Base-by-base conservation (phyloP, 306 rosid genomes). In the Astragalus membranaceus region DNA sequence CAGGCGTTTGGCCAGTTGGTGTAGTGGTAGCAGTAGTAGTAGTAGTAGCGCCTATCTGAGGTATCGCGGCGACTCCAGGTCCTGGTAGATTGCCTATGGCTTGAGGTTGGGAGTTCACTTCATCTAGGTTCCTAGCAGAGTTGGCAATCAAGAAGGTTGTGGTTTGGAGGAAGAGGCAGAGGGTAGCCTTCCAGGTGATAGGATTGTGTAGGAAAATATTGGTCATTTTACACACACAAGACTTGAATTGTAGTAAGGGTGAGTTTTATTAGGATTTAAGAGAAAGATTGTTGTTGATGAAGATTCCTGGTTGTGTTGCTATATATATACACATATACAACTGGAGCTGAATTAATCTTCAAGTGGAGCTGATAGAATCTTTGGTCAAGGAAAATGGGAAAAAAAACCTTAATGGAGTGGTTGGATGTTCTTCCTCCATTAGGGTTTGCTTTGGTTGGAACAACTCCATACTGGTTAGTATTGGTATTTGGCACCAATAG, bases 301-400 rank as follows among this genome's bases (percentile, higher is more conserved):
- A 47, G 39, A 51, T 20, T 16, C 63, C 3, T 7, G 14, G 2
- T 1, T 17, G 43, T 78, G 42, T 48, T 55, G 82, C 65, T 77
- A 72, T 76, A 20, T 39, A 37, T 26, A 63, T 36, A 41, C 44
- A 62, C 4, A 11, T 6, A 7, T 6, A n/a, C 13, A 10, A 37
- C 8, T 51, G 8, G 44, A 61, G 32, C 14, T 61, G 50, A n/a
- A 47, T 56, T 20, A 69, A 64, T 23, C 1, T 16, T 36, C 2
- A 56, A 48, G 81, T 87, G 96, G 88, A 87, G 83, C 76, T 52
- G 81, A 79, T 78, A 76, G 71, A 35, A 79, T 59, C 15, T 78
- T 72, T 72, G 70, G 69, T 57, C 41, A 14, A 55, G 23, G 23
- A 48, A 61, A 62, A 50, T 59, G 35, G 3, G 13, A 4, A 51